These are phyloP conservation scores for Aureobasidium sp. DNA, from an alignment of 2,329 filamentous ascomycete genomes.

Conservation along the genomic window DNA sequence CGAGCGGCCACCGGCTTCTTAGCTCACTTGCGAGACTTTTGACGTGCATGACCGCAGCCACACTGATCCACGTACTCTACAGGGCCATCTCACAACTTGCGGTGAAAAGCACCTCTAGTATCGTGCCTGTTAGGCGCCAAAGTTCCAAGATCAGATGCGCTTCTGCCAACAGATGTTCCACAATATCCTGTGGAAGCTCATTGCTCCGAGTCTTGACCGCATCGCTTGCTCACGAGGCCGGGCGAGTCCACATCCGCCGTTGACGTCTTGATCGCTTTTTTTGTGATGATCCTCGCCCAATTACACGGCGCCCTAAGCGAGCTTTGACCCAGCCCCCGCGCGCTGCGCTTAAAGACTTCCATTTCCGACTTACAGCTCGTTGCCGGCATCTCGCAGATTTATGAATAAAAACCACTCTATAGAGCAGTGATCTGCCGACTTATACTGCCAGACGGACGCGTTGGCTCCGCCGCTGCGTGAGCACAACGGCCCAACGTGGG, in stretches of 20 bases:
- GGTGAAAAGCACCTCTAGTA: neutral
- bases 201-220: conserved; percentile 5
- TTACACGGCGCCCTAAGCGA: conserved; percentile 4
- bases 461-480: neutral
- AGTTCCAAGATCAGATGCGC: neutral
- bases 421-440: neutral
- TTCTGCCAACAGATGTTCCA: no score
- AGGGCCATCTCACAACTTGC: neutral
- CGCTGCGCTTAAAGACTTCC: neutral
- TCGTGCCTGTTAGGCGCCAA: neutral
- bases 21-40: conserved; percentile 4
- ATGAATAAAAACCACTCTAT: neutral
- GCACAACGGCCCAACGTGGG: conserved; percentile 5
- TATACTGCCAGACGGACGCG: neutral
- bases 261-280: conserved; percentile 11
- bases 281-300: conserved; percentile 1
- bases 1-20: neutral
- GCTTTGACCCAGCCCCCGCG: conserved; percentile 3
- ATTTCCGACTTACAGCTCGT: neutral
- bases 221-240: neutral
- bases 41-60: conserved; percentile 11
- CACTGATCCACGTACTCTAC: neutral
- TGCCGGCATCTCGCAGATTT: neutral
- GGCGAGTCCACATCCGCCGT: neutral
- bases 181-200: neutral